Evolutionary conservation across 2,329 filamentous ascomycete species (phyloP).

Genomic region (Exserohilum turcica): DNA sequence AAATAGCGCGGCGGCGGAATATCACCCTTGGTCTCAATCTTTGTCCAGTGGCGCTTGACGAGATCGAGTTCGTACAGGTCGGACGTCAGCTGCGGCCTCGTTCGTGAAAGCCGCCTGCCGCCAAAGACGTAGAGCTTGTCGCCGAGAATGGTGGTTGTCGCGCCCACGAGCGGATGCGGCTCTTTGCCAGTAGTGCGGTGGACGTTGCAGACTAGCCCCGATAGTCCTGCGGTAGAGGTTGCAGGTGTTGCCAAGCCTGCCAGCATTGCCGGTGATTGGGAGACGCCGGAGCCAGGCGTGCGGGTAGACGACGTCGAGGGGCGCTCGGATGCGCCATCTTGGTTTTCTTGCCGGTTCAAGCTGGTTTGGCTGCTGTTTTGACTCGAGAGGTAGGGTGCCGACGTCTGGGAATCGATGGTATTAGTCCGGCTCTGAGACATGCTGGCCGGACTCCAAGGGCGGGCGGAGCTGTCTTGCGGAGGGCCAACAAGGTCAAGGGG

Average conservation of each 20-base stretch:
- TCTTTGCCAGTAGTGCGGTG: slow-evolving; percentile 87
- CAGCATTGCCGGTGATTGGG: slow-evolving; percentile 51
- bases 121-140: slow-evolving; percentile 98
- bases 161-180: slow-evolving; percentile 88
- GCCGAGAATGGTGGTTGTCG: slow-evolving; percentile 91
- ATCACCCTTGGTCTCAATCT: slow-evolving; percentile 81
- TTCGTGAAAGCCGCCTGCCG: slow-evolving; percentile 83
- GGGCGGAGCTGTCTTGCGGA: slow-evolving; percentile 23
- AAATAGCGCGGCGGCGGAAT: slow-evolving; percentile 92
- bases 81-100: slow-evolving; percentile 80
- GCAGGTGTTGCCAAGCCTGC: slow-evolving; percentile 47
- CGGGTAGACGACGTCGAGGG: slow-evolving; percentile 39
- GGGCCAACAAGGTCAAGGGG: slow-evolving; percentile 26
- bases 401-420: slow-evolving; percentile 55
- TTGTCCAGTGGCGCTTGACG: slow-evolving; percentile 90
- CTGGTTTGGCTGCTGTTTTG: slow-evolving; percentile 55
- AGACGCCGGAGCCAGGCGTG: slow-evolving; percentile 50
- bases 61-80: slow-evolving; percentile 94
- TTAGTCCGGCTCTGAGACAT: slow-evolving; percentile 54
- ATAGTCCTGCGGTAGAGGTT: slow-evolving; percentile 63
- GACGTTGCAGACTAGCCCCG: slow-evolving; percentile 71
- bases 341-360: slow-evolving; percentile 50
- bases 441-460: slow-evolving; percentile 39
- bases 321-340: slow-evolving; percentile 49
- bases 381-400: slow-evolving; percentile 51